Evolutionary conservation across 164 flowering plant species (phyloP), one percentile per base, ranked within the genome.

Genomic region (Taxillus chinensis): DNA sequence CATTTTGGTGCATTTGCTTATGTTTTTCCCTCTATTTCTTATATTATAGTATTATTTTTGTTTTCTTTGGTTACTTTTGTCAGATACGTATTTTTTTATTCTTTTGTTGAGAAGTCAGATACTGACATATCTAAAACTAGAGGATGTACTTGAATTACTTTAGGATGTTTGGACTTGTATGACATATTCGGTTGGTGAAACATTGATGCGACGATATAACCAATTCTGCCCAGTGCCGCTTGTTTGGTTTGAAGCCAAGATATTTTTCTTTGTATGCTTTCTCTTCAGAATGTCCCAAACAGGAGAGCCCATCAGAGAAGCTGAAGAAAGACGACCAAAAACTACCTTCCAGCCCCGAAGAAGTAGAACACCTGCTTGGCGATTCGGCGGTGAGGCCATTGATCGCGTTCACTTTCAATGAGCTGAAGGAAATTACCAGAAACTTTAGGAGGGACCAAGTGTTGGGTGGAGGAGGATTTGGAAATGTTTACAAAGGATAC

Each of bases 381-480:
- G 78, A 84, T 69, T 73, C 84, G 49, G 87, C 92, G 5, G 70
- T 82, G 37, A 92, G 87, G 65, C 98, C 86, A 8, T 73, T 92
- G 71, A 79, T 80, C 40, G 96, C 71, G 7, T 92, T 92, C 72
- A 77, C 87, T 9, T 92, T 62, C 65, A 77, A 73, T 39, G 93
- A 90, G 54, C 73, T 92, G 13, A 86, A 82, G 67, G 67, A 59
- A 45, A 85, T 92, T 38, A 92, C 98, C 0, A 82, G 68, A 13
- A 86, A 90, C 63, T 92, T 89, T 63, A 82, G 93, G 78, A 84
- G 76, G 42, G 96, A 87, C 57, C 64, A 75, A 55, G 68, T 92
- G 67, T 67, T 92, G 61, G 98, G 98, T 60, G 96, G 93, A 49
- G 98, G 98, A n/a, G 98, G 98, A 51, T 92, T 92, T 68, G 96